A percentile compares a stretch with the other conserved stretches of the same genome.
Evolutionary conservation across 2,329 filamentous ascomycete genomes (phyloP).

Genomic region (Cordyceps javanica): DNA sequence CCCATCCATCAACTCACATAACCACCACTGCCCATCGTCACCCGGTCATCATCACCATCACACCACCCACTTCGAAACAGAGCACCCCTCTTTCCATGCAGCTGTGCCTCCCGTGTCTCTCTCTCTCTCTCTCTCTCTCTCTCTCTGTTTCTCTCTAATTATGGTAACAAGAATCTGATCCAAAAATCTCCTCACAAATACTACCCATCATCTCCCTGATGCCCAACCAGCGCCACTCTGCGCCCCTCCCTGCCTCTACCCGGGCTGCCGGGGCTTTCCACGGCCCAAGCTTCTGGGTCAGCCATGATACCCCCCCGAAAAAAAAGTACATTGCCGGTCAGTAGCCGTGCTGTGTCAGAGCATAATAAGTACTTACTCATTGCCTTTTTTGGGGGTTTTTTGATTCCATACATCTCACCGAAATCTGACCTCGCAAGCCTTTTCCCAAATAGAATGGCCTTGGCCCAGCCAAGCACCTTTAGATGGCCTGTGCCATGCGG

Average conservation of each 20-base stretch:
- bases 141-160: not conserved
- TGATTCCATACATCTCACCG: not conserved
- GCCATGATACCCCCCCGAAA: not conserved
- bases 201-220: conserved; percentile 4
- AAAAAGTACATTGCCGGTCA: not conserved
- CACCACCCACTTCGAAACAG: not conserved
- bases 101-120: too few species aligned
- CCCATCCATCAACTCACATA: not conserved
- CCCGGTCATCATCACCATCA: not conserved
- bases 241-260: not conserved
- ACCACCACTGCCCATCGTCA: not conserved
- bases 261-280: not conserved
- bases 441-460: not conserved
- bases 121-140: too few species aligned
- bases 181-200: not conserved
- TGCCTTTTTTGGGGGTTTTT: too few species aligned
- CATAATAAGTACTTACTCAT: too few species aligned
- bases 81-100: too few species aligned
- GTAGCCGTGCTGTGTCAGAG: too few species aligned
- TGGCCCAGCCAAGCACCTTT: too few species aligned
- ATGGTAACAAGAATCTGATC: too few species aligned
- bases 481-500: too few species aligned
- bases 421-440: not conserved
- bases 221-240: conserved; percentile 6
- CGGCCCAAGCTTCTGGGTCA: conserved; percentile 4